These are phyloP conservation scores for Mrakia blollopis DNA, from an alignment of 768 basidiomycete genomes.

Conservation along the genomic window DNA sequence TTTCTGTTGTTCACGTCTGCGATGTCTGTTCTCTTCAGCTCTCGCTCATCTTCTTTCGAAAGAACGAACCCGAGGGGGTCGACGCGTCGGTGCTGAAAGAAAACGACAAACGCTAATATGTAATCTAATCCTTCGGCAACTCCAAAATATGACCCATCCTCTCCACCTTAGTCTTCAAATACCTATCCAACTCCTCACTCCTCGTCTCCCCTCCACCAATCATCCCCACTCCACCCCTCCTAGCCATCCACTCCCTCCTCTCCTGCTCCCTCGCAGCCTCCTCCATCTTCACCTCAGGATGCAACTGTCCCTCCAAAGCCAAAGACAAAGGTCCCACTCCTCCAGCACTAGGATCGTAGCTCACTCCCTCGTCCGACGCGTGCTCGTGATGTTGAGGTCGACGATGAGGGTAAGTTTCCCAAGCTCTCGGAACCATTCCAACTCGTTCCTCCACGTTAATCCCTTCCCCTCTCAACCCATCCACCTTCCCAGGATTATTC, in stretches of 20 bases:
- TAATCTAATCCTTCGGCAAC: conserved; percentile 35
- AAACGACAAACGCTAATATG: no score
- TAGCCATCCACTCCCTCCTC: conserved; percentile 45
- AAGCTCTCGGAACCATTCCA: conserved; percentile 88
- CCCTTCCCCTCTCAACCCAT: conserved; percentile 77
- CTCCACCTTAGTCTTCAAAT: conserved; percentile 90
- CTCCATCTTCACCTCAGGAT: conserved; percentile 30
- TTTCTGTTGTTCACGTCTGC: no score
- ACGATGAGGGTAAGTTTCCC: conserved; percentile 49
- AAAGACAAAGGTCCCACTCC: conserved; percentile 4
- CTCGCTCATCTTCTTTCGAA: no score
- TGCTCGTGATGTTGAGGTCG: conserved; percentile 1
- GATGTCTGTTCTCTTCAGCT: no score
- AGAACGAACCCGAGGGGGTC: no score
- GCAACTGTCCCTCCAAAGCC: conserved; percentile 35
- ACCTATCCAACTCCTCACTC: conserved; percentile 86
- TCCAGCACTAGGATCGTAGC: not conserved
- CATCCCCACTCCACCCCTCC: conserved; percentile 64
- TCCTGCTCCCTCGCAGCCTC: conserved; percentile 24
- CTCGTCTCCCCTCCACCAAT: conserved; percentile 71
- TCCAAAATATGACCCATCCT: conserved; percentile 94
- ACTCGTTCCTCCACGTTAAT: conserved; percentile 76
- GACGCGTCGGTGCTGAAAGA: no score
- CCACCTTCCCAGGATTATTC: conserved; percentile 96
- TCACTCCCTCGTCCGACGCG: conserved; percentile 33